These are phyloP conservation scores for Suhomyces terraborum DNA, from an alignment of 1,139 yeast genomes.

Conservation along the genomic window DNA sequence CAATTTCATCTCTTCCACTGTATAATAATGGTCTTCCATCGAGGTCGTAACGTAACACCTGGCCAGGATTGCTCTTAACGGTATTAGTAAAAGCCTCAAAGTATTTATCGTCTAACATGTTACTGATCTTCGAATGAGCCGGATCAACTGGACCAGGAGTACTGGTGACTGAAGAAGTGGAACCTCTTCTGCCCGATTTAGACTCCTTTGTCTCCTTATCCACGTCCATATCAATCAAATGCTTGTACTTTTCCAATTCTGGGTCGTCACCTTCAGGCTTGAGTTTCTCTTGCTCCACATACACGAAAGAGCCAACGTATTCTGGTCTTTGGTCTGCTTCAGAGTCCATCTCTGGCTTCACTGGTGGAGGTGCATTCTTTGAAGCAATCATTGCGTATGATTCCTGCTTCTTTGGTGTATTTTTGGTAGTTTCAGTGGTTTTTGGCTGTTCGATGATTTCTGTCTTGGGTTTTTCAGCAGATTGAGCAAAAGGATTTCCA, in stretches of 20 bases:
- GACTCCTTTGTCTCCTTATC: conserved; percentile 17
- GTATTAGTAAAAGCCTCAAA: conserved; percentile 78
- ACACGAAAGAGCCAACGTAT: conserved; percentile 66
- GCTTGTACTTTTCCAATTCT: conserved; percentile 48
- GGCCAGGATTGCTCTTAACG: conserved; percentile 80
- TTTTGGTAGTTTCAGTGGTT: conserved; percentile 1
- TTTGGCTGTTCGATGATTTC: conserved; percentile 1
- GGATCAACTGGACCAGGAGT: conserved; percentile 31
- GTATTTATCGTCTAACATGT: conserved; percentile 67
- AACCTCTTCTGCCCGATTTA: conserved; percentile 16
- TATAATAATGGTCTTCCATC: conserved; percentile 76
- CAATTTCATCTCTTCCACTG: conserved; percentile 60
- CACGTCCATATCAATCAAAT: conserved; percentile 49
- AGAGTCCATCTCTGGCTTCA: conserved; percentile 4
- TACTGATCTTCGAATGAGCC: conserved; percentile 46
- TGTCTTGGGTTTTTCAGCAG: conserved; percentile 7
- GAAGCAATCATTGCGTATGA: conserved; percentile 31
- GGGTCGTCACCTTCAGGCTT: conserved; percentile 38
- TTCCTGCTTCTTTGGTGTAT: conserved; percentile 8
- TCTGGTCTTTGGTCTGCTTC: conserved; percentile 36
- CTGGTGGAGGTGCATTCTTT: conserved; percentile 16
- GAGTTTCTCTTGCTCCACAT: conserved; percentile 67
- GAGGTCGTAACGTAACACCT: conserved; percentile 79
- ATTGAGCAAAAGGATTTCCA: conserved; percentile 36
- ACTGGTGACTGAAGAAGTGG: conserved; percentile 22